Conservation (phyloP, 768 basidiomycete genomes). For the Steccherinum ochraceum region DNA sequence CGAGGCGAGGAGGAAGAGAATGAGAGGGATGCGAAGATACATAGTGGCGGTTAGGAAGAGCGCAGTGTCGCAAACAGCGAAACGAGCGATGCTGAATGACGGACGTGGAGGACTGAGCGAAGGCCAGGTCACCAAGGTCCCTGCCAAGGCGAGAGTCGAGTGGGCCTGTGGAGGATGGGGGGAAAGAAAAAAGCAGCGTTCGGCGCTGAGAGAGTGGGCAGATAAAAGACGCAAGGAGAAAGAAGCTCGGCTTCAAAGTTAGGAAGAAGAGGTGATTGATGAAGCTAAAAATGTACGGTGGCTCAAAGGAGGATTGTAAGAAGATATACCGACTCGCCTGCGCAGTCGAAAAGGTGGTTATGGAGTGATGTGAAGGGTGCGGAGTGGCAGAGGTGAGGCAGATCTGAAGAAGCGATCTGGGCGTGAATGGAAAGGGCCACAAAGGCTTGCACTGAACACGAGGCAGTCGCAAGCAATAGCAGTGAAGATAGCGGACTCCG, state of each 20-base stretch:
- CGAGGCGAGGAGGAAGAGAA: constrained; percentile 27
- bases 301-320: background rate
- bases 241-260: background rate
- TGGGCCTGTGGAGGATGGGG: background rate
- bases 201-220: constrained; percentile 7
- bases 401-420: background rate
- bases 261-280: background rate
- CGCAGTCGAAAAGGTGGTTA: background rate
- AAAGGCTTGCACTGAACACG: background rate
- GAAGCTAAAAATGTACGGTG: background rate
- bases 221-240: constrained; percentile 1
- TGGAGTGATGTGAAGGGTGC: background rate
- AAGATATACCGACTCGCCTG: background rate
- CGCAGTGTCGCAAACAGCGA: constrained; percentile 1
- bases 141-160: background rate
- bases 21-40: constrained; percentile 20
- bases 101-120: background rate
- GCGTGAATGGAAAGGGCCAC: background rate
- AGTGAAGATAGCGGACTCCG: no score
- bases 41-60: constrained; percentile 14
- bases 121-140: background rate
- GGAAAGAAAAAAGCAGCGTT: constrained; percentile 7
- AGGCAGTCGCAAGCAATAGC: background rate
- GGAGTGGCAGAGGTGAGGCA: background rate
- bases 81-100: background rate